Evolutionary conservation across 805 yeast species (phyloP), one percentile per base, ranked within the genome.

Genomic region (Saturnispora diversa): DNA sequence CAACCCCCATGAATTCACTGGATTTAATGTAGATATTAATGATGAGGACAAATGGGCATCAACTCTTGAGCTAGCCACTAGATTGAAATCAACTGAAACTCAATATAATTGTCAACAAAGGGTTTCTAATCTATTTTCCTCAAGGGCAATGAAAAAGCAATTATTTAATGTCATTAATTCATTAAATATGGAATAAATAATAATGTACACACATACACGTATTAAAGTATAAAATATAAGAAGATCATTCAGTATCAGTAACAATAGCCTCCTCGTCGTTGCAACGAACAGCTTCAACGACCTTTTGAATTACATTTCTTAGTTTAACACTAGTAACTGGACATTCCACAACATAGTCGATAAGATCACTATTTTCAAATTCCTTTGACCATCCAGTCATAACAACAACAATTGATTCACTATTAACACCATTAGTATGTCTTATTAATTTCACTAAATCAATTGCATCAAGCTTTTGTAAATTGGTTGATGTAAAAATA

Each of bases 361-460:
- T 85, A 2, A 68, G 65, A 8, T 69, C 70, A 13, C 70, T 58
- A 22, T 64, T 64, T 3, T 51, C 49, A 0, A 92, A 87, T 44
- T 85, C 94, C 44, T 74, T 72, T 30, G 76, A 75, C 50, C 73
- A 79, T 1, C 80, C 80, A 1, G 94, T 84, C 27, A 81, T 59
- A 0, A 88, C 87, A 29, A 88, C 68, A 15, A 87, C 71, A 1
- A 88, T 90, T 0, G 96, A 84, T 17, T 69, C 68, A 1, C 83
- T 70, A 54, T 90, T 88, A n/a, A 75, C 69, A 22, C 88, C 82
- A 26, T 77, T 72, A 0, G 97, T 88, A 47, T 75, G 75, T 52
- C 74, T 77, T 41, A 86, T 74, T 44, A 88, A 64, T 50, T 83
- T 80, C 5, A 82, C 81, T 24, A 90, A 79, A 63, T 87, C 95